Percentiles rank a stretch among this genome's conserved stretches.
phyloP scores from a whole-genome alignment of 2,329 filamentous ascomycete genomes.

The Aspergillus neoniger region DNA sequence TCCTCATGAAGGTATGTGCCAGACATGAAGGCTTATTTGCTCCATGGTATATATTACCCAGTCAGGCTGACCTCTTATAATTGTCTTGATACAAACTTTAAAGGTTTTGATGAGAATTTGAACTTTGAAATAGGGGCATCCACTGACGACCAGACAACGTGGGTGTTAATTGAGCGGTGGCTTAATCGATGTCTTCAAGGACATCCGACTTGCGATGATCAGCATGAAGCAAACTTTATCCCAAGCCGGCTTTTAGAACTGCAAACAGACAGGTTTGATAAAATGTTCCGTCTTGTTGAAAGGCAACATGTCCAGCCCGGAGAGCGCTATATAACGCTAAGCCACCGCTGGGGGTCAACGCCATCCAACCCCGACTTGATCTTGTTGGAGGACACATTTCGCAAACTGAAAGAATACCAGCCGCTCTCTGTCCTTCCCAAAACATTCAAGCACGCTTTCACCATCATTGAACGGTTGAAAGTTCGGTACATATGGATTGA shows the following conservation, averaged over 20 bases:
- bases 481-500: neutral
- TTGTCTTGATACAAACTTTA: too few species aligned
- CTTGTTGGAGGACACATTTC: neutral
- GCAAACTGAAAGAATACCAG: neutral
- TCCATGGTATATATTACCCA: neutral
- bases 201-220: neutral
- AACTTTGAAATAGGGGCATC: neutral
- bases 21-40: neutral
- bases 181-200: neutral
- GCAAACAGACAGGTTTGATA: neutral
- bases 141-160: neutral
- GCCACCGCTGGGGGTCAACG: neutral
- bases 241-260: neutral
- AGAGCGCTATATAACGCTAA: neutral
- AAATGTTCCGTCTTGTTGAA: neutral
- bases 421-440: neutral
- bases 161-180: neutral
- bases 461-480: neutral
- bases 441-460: neutral
- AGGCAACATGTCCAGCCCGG: neutral
- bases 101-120: neutral
- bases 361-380: neutral
- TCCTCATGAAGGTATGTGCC: neutral
- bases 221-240: neutral
- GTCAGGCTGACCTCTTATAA: rapidly evolving